Percentiles rank a stretch among this genome's conserved stretches.
phyloP scores from a whole-genome alignment of 2,329 filamentous ascomycete species.

The Botrytis cinerea region DNA sequence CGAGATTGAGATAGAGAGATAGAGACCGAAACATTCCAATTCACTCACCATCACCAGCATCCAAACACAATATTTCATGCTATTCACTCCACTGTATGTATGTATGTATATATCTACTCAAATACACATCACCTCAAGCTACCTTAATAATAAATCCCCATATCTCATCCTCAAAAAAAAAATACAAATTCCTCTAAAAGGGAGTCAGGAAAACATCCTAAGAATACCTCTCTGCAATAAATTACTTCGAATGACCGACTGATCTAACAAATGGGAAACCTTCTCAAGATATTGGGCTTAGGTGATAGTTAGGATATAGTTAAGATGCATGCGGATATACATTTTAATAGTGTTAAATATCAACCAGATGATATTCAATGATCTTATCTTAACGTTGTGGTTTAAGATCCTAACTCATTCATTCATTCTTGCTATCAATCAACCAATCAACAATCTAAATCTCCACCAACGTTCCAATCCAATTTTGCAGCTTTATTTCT shows the following conservation, averaged over 20 bases:
- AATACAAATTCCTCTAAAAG: neutral
- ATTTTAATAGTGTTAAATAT: neutral
- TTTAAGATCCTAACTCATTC: neutral
- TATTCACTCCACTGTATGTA: neutral
- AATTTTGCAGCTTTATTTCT: no score
- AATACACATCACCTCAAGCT: no score
- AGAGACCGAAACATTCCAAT: neutral
- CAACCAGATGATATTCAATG: rapidly evolving
- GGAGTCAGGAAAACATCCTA: neutral
- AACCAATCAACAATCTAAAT: no score
- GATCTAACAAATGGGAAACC: no score
- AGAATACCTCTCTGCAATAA: rapidly evolving
- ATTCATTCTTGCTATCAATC: no score
- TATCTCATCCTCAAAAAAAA: neutral
- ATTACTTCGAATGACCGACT: neutral
- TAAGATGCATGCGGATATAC: no score
- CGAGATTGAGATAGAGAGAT: no score
- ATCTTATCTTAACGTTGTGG: neutral
- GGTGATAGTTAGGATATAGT: neutral
- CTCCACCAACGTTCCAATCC: no score
- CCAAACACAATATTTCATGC: neutral
- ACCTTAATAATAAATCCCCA: neutral
- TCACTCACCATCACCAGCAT: neutral
- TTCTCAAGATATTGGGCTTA: neutral
- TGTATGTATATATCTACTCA: neutral